Conservation (phyloP, 2,329 filamentous ascomycete species). For the Aspergillus hiratsukae region DNA sequence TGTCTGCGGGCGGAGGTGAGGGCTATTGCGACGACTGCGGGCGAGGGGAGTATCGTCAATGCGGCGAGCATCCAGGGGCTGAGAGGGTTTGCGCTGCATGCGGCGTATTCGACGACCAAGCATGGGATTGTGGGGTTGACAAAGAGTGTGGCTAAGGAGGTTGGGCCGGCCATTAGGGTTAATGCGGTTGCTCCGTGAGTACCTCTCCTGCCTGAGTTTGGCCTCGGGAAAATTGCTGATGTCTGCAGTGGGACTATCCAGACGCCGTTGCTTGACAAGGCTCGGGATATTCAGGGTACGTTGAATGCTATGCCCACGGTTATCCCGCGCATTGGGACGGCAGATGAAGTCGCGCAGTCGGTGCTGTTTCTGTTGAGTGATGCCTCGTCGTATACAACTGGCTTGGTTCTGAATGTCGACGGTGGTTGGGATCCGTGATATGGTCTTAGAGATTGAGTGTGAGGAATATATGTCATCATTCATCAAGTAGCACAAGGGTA, state of each 20-base stretch:
- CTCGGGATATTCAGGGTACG: conserved; percentile 19
- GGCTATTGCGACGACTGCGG: conserved; percentile 29
- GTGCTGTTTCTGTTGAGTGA: conserved; percentile 48
- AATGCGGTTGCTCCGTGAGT: conserved; percentile 43
- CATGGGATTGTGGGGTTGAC: conserved; percentile 33
- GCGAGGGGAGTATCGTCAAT: conserved; percentile 55
- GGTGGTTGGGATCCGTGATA: conserved; percentile 38
- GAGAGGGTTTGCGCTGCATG: conserved; percentile 27
- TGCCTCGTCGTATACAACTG: conserved; percentile 45
- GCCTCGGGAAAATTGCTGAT: conserved; percentile 1
- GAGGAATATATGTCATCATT: neutral
- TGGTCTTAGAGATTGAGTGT: neutral
- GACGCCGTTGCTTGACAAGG: conserved; percentile 29
- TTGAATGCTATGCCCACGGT: conserved; percentile 11
- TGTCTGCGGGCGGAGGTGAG: conserved; percentile 48
- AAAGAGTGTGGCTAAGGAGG: conserved; percentile 36
- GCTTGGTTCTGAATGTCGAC: conserved; percentile 44
- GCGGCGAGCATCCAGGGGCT: conserved; percentile 41
- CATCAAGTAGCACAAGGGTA: neutral
- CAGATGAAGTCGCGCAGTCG: conserved; percentile 39
- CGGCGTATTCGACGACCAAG: conserved; percentile 33
- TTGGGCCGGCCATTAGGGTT: conserved; percentile 32
- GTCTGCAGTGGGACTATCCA: conserved; percentile 27
- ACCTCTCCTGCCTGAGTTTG: neutral
- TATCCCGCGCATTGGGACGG: conserved; percentile 27